Evolutionary conservation across 108 stramenopile species (phyloP).

Genomic region (Epithemia pelagica): DNA sequence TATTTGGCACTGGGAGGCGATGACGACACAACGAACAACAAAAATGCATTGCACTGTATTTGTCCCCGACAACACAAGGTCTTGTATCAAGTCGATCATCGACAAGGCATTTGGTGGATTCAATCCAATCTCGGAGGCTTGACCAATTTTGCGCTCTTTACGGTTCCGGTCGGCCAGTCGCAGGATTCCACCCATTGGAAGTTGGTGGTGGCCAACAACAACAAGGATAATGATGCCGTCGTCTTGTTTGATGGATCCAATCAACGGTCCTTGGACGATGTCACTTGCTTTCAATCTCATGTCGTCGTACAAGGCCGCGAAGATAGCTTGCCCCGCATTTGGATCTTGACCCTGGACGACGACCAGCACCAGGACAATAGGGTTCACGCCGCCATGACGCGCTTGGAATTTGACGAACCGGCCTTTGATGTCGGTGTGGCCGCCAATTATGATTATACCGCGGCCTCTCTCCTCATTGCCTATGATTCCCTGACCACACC

Average conservation of each 20-base stretch:
- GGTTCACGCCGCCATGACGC: neutral
- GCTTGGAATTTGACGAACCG: conserved; percentile 65
- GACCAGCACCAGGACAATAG: neutral
- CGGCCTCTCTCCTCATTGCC: conserved; percentile 50
- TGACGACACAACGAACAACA: conserved; percentile 26
- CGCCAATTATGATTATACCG: conserved; percentile 59
- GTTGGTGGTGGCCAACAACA: conserved; percentile 11
- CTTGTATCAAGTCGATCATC: conserved; percentile 59
- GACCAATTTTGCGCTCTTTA: conserved; percentile 64
- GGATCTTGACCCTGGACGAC: conserved; percentile 30
- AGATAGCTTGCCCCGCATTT: conserved; percentile 58
- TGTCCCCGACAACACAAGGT: conserved; percentile 47
- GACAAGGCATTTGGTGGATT: conserved; percentile 61
- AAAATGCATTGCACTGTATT: conserved; percentile 50
- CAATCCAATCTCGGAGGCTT: conserved; percentile 51
- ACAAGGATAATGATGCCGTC: conserved; percentile 19
- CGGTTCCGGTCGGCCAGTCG: conserved; percentile 36
- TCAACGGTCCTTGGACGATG: conserved; percentile 34
- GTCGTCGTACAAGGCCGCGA: conserved; percentile 56
- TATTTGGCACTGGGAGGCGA: conserved; percentile 43
- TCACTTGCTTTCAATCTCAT: conserved; percentile 44
- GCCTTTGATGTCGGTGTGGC: conserved; percentile 63
- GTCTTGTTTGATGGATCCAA: conserved; percentile 53
- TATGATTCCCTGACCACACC: conserved; percentile 89
- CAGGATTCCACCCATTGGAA: conserved; percentile 30